Base-by-base conservation (phyloP, 192 early-diverging fungal species). In the Pilaira anomala region DNA sequence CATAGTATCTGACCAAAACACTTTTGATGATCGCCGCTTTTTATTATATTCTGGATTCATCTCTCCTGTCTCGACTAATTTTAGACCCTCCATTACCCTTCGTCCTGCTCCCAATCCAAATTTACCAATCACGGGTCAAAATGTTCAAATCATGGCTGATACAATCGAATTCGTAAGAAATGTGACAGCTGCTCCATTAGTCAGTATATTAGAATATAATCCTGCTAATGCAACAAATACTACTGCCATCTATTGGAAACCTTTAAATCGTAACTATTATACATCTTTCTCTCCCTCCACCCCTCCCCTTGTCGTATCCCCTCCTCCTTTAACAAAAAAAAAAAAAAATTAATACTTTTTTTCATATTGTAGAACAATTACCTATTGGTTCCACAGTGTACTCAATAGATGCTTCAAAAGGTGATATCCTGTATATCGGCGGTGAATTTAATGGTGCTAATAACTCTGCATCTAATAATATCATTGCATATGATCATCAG, bases 401-500 rank as follows among this genome's bases (percentile, higher is more conserved):
- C 48, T 50, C 77, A 13, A 71, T 82, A 0, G 67, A 75, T 65
- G 62, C 69, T 0, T 45, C 82, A 0, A 72, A 74, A 8, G 55
- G 60, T 29, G 71, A 74, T 2, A 44, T 66, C 46, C 61, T 36
- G 7, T 73, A 30, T 48, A 76, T 91, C 28, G 86, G 83, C 21
- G 88, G 88, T 9, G 67, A 67, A 12, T 90, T 90, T 44, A 50
- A 60, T 36, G 70, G 73, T 52, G 24, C 52, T 9, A 18, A 58
- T 0, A 7, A 29, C 21, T 72, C 64, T 7, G 40, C 25, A 8
- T 85, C 76, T 62, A 60, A 53, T 28, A 87, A 85, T 62, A 74
- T 91, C 59, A 83, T 81, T 7, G 63, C 71, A 56, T 88, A 87
- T 75, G 64, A 82, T 67, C 65, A 66, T 66, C 21, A 19, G 1